phyloP scores from a whole-genome alignment of 352 stramenopile genomes.

The Pythium pyrilobum region DNA sequence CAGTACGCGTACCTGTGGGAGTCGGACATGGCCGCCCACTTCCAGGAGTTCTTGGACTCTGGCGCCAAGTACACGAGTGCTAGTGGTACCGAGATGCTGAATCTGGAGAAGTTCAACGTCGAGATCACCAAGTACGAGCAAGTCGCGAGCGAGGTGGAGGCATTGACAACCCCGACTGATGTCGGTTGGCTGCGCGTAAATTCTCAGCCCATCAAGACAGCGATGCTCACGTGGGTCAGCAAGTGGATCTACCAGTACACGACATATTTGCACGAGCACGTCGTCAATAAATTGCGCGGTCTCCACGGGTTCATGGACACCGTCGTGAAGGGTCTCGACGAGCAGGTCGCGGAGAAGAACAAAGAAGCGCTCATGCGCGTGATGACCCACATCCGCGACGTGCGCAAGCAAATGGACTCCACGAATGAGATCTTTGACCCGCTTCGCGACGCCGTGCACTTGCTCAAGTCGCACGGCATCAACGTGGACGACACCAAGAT shows the following conservation, averaged over 20 bases:
- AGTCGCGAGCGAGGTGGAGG: slow-evolving; percentile 89
- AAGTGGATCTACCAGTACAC: slow-evolving; percentile 97
- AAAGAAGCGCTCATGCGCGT: slow-evolving; percentile 96
- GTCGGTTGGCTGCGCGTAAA: slow-evolving; percentile 98
- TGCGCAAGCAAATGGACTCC: slow-evolving; percentile 91
- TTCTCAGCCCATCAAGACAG: slow-evolving; percentile 95
- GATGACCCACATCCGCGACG: slow-evolving; percentile 94
- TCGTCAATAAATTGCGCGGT: slow-evolving; percentile 83
- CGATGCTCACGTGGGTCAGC: slow-evolving; percentile 93
- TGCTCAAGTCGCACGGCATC: slow-evolving; percentile 93
- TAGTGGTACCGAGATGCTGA: slow-evolving; percentile 85
- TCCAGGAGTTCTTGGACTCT: slow-evolving; percentile 88
- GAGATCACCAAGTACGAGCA: slow-evolving; percentile 96
- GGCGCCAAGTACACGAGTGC: slow-evolving; percentile 47
- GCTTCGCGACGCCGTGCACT: slow-evolving; percentile 90
- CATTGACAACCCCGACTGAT: slow-evolving; percentile 86
- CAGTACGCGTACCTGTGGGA: slow-evolving; percentile 96
- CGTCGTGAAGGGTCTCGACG: slow-evolving; percentile 87
- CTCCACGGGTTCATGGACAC: slow-evolving; percentile 93
- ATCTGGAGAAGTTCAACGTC: slow-evolving; percentile 94
- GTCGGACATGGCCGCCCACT: slow-evolving; percentile 90
- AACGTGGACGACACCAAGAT: slow-evolving; percentile 90
- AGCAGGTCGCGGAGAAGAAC: slow-evolving; percentile 89
- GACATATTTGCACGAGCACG: slow-evolving; percentile 90
- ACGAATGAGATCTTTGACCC: slow-evolving; percentile 94